Evolutionary conservation across 148 eudicot genomes (phyloP).

Genomic region (Bassia scoparia): DNA sequence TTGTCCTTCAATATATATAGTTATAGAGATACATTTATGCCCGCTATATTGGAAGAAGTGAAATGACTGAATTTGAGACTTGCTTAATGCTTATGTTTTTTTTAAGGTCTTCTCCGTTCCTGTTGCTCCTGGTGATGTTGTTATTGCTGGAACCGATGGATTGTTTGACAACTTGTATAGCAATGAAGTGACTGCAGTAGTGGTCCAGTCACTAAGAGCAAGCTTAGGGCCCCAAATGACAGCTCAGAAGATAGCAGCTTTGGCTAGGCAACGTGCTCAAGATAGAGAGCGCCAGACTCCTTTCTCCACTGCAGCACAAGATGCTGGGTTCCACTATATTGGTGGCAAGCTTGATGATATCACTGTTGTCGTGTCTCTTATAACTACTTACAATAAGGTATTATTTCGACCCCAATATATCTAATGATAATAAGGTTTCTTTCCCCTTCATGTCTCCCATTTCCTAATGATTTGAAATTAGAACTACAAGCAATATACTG

Average conservation of each 20-base stretch:
- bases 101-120: constrained; percentile 54
- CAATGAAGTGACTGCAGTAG: constrained; percentile 59
- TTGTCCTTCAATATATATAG: too few relatives aligned
- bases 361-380: constrained; percentile 66
- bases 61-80: not conserved
- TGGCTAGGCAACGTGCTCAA: constrained; percentile 64
- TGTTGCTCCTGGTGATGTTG: constrained; percentile 68
- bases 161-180: constrained; percentile 66
- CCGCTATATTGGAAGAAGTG: too few relatives aligned
- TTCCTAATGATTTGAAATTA: too few relatives aligned
- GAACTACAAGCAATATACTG: too few relatives aligned
- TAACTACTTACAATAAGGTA: constrained; percentile 39
- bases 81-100: constrained; percentile 12
- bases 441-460: too few relatives aligned
- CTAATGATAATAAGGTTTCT: too few relatives aligned
- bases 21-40: too few relatives aligned
- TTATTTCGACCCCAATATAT: too few relatives aligned
- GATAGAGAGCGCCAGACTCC: constrained; percentile 62
- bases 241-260: constrained; percentile 66
- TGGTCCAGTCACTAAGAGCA: constrained; percentile 57
- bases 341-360: constrained; percentile 79
- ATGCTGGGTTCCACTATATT: constrained; percentile 58
- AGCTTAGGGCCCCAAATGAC: constrained; percentile 58
- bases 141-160: constrained; percentile 74
- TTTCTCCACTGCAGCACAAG: constrained; percentile 70